Evolutionary conservation across 768 basidiomycete species (phyloP), one percentile per base, ranked within the genome.

Genomic region (Suillus subluteus): DNA sequence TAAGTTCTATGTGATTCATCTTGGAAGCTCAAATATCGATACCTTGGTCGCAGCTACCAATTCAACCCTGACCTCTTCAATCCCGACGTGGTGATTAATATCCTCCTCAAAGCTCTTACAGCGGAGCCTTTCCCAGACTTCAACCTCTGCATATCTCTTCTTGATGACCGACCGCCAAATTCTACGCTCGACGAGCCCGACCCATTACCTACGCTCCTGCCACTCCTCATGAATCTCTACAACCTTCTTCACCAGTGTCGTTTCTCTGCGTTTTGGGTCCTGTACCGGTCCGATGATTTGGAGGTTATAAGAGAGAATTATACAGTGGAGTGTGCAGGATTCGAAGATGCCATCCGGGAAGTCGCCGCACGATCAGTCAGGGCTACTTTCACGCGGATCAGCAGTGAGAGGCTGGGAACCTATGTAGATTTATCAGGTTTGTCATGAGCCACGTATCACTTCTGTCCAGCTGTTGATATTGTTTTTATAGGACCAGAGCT

Each of bases 51-150:
- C 71, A 97, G 95, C 59, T 98, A 98, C 81, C 96, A 98, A 76
- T 98, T 98, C 81, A 98, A 98, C 81, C 87, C 94, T 41, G 90
- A 94, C 75, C 86, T 97, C 32, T 92, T 93, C 79, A 97, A 97
- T 79, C 88, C 94, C 2, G 95, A 97, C 75, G 92, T 96, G 26
- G 92, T 96, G 71, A 85, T 96, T 77, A 94, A 98, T 82, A 93
- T 98, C 78, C 92, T 99, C 75, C 86, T 96, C 77, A 96, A 96
- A 82, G 86, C 95, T 35, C 85, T 98, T 65, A 90, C 93, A 48
- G 88, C 93, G 2, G 84, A 90, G 59, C 94, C 95, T 41, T 85
- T 91, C 55, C 93, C 96, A 65, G 97, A 99, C 76, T 99, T 97
- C 82, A 91, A 93, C 73, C 91, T 99, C 69, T 96, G 93, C 73